Evolutionary conservation across 305 asterid species (phyloP).

Genomic region (Fraxinus velutina): DNA sequence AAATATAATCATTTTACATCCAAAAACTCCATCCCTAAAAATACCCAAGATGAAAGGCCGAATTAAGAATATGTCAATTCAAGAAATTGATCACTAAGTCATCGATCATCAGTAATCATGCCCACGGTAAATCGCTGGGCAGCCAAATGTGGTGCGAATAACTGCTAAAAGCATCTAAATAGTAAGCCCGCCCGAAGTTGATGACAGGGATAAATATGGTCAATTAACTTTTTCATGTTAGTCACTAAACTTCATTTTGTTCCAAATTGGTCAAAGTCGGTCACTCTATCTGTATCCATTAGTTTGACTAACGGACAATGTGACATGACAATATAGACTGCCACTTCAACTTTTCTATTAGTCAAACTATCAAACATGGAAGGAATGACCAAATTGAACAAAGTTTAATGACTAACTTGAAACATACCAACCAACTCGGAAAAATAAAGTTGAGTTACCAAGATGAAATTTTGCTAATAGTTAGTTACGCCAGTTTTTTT

Average conservation of each 20-base stretch:
- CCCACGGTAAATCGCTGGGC: background rate
- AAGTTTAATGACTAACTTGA: background rate
- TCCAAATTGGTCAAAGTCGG: background rate
- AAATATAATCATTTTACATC: constrained; percentile 15
- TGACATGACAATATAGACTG: background rate
- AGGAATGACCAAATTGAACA: background rate
- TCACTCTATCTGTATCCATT: background rate
- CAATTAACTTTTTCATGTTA: background rate
- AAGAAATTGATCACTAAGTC: background rate
- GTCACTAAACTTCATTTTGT: background rate
- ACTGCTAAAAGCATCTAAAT: background rate
- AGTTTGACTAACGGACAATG: background rate
- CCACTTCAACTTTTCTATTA: background rate
- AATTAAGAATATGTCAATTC: background rate
- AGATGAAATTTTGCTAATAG: background rate
- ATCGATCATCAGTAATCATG: background rate
- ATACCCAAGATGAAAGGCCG: background rate
- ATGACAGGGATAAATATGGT: background rate
- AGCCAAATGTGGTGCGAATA: background rate
- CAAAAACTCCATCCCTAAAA: constrained; percentile 12
- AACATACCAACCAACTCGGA: background rate
- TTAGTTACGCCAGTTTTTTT: background rate
- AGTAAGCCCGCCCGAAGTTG: background rate
- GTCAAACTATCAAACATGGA: background rate
- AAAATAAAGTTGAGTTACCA: background rate